Percentiles rank a stretch among this genome's conserved stretches.
Evolutionary conservation across 179 eudicot genomes (phyloP).

Genomic region (Heliamphora pulchella): DNA sequence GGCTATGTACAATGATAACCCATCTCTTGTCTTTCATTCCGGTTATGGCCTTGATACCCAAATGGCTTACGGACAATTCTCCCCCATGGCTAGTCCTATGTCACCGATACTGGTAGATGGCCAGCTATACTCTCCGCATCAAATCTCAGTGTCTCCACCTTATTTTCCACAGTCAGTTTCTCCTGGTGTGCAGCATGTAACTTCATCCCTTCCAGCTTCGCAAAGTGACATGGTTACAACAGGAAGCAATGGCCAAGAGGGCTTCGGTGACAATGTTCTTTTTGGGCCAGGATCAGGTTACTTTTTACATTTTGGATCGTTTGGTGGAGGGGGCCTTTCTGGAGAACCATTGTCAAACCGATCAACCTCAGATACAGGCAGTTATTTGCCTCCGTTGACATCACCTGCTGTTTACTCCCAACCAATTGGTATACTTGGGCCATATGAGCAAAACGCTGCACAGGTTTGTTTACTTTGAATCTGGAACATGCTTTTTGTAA

Average conservation of each 20-base stretch:
- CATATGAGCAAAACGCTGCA: constrained; percentile 68
- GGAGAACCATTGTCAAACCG: constrained; percentile 52
- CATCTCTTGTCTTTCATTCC: constrained; percentile 63
- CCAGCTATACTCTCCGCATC: constrained; percentile 78
- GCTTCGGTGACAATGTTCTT: constrained; percentile 23
- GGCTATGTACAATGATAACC: constrained; percentile 74
- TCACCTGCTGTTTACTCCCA: constrained; percentile 62
- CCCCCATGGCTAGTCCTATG: constrained; percentile 73
- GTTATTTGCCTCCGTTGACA: constrained; percentile 47
- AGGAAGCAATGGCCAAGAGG: constrained; percentile 43
- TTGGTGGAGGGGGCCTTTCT: constrained; percentile 51
- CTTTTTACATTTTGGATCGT: constrained; percentile 37
- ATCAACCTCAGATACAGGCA: constrained; percentile 47
- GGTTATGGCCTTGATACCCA: constrained; percentile 65
- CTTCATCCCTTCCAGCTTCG: constrained; percentile 54
- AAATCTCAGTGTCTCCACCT: constrained; percentile 64
- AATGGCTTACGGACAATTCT: constrained; percentile 84
- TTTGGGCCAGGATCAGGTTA: constrained; percentile 43
- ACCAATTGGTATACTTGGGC: constrained; percentile 63
- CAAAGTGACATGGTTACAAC: constrained; percentile 60
- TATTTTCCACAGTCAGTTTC: constrained; percentile 70
- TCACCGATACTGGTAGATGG: constrained; percentile 82
- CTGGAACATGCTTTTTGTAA: background rate
- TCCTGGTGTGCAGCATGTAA: constrained; percentile 63
- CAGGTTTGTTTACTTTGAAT: constrained; percentile 46